Conservation (phyloP, 1,284 basidiomycete genomes). For the Mycena sp. region DNA sequence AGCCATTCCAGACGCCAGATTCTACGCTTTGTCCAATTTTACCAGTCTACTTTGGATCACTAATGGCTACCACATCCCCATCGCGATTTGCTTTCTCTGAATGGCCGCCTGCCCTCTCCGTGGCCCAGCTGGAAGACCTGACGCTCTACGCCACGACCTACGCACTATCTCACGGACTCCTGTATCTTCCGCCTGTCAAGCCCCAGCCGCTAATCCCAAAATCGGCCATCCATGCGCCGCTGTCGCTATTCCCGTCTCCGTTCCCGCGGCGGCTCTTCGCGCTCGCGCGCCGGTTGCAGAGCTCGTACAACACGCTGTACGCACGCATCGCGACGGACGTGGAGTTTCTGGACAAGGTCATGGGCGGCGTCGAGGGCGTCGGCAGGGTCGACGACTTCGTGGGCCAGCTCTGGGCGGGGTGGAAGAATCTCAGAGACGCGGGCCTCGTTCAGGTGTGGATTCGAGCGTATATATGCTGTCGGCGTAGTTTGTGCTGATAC, state of each 20-base stretch:
- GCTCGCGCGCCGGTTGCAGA: constrained; percentile 76
- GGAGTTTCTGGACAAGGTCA: constrained; percentile 82
- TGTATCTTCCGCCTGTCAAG: constrained; percentile 75
- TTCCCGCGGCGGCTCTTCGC: constrained; percentile 83
- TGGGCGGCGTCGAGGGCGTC: constrained; percentile 81
- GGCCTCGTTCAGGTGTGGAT: constrained; percentile 52
- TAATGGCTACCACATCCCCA: background rate
- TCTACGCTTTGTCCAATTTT: too few species aligned
- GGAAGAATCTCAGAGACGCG: constrained; percentile 78
- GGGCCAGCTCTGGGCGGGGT: constrained; percentile 85
- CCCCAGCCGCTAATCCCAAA: constrained; percentile 64
- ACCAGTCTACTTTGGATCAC: too few species aligned
- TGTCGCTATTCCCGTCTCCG: constrained; percentile 89
- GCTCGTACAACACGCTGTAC: constrained; percentile 87
- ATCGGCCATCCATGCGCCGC: constrained; percentile 87
- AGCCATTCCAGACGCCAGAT: too few species aligned
- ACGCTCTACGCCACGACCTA: constrained; percentile 81
- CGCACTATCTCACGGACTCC: constrained; percentile 86
- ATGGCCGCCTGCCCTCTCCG: constrained; percentile 82
- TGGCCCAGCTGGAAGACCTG: constrained; percentile 66
- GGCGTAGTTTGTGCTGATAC: constrained; percentile 4
- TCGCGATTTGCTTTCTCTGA: constrained; percentile 52
- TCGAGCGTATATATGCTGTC: background rate
- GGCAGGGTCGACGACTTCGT: constrained; percentile 91
- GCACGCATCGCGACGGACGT: constrained; percentile 85